Percentiles rank a stretch among this genome's conserved stretches.
phyloP scores from a whole-genome alignment of 306 rosid species.

The Cyamopsis tetragonoloba region DNA sequence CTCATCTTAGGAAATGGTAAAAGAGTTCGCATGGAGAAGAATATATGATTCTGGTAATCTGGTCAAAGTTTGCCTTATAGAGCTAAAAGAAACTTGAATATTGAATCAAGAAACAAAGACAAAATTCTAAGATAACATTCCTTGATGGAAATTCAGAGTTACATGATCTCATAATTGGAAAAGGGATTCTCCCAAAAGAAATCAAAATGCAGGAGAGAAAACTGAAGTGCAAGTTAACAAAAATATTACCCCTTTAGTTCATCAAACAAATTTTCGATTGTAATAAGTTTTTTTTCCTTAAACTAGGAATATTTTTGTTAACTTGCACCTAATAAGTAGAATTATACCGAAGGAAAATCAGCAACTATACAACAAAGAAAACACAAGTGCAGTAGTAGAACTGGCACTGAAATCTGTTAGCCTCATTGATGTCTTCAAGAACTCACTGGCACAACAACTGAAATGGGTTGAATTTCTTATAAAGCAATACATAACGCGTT shows the following conservation, averaged over 20 bases:
- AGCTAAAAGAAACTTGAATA: conserved; percentile 17
- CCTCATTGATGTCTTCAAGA: conserved; percentile 58
- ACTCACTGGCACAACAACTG: conserved; percentile 41
- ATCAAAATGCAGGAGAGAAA: not conserved
- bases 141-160: conserved; percentile 28
- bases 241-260: conserved; percentile 44
- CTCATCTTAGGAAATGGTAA: not conserved
- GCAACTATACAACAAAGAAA: conserved; percentile 41
- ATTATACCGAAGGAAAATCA: conserved; percentile 24
- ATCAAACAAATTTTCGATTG: conserved; percentile 25
- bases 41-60: not conserved
- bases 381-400: conserved; percentile 26
- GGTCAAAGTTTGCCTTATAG: not conserved
- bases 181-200: conserved; percentile 43
- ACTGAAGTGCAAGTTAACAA: conserved; percentile 41
- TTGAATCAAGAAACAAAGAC: conserved; percentile 20
- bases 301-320: conserved; percentile 44
- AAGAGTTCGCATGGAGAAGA: not conserved
- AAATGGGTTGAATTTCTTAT: not conserved
- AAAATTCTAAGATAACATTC: conserved; percentile 12
- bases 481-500: conserved; percentile 55
- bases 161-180: conserved; percentile 33
- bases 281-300: not conserved
- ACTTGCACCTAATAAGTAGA: conserved; percentile 41
- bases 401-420: conserved; percentile 41